phyloP scores from a whole-genome alignment of 257 asterid genomes.

The Ophiorrhiza pumila region DNA sequence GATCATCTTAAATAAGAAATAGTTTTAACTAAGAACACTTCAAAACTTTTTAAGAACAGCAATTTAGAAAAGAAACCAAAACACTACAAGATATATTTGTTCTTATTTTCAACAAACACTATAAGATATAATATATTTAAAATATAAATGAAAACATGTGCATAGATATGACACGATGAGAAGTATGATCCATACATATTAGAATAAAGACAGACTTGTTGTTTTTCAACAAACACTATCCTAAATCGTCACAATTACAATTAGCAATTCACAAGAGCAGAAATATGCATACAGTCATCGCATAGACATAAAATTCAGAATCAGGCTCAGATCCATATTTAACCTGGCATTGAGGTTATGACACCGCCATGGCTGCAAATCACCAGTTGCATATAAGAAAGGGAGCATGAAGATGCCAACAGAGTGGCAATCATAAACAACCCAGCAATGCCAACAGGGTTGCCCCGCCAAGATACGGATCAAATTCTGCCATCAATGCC shows the following conservation, averaged over 20 bases:
- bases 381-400: not conserved
- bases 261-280: not conserved
- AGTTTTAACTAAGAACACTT: not conserved
- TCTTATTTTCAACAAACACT: too few species aligned
- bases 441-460: conserved; percentile 2
- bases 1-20: not conserved
- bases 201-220: too few species aligned
- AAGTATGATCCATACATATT: too few species aligned
- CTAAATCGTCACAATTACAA: too few species aligned
- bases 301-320: not conserved
- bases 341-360: not conserved
- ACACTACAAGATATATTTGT: too few species aligned
- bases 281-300: not conserved
- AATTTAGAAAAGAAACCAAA: not conserved
- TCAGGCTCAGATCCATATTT: conserved; percentile 13
- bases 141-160: too few species aligned
- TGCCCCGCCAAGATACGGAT: conserved; percentile 23
- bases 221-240: not conserved
- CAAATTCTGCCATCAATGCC: not conserved
- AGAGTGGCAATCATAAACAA: too few species aligned
- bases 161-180: too few species aligned
- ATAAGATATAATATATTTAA: too few species aligned
- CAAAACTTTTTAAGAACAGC: not conserved
- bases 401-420: not conserved
- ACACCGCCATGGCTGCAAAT: conserved; percentile 24